phyloP scores from a whole-genome alignment of 345 rosid genomes.

The Conringia planisiliqua region DNA sequence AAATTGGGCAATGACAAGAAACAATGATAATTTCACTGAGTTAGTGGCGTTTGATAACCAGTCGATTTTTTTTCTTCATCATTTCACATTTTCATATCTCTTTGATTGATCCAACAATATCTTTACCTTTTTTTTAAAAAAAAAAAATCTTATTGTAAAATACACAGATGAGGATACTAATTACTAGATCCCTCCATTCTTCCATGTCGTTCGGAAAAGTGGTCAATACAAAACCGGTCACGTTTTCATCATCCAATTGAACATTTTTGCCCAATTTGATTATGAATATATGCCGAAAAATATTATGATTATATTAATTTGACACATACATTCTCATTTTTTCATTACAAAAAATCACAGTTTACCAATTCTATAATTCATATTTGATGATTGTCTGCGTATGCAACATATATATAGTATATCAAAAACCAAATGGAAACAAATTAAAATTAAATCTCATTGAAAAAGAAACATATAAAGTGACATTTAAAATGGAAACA shows the following conservation, averaged over 20 bases:
- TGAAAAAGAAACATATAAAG: background rate
- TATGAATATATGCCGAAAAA: background rate
- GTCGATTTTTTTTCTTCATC: background rate
- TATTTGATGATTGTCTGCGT: background rate
- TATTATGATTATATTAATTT: background rate
- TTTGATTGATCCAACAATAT: background rate
- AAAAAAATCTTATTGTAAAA: background rate
- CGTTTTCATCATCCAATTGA: background rate
- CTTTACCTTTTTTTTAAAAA: background rate
- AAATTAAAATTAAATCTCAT: background rate
- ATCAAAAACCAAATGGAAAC: background rate
- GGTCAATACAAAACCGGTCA: background rate
- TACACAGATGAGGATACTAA: background rate
- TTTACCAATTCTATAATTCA: background rate
- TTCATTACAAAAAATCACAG: background rate
- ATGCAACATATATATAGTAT: too few species aligned
- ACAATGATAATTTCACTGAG: constrained; percentile 16
- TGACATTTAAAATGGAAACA: too few species aligned
- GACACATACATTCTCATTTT: background rate
- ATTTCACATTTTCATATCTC: constrained; percentile 8
- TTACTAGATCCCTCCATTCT: background rate
- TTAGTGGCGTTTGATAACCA: constrained; percentile 21
- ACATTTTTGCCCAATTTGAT: background rate
- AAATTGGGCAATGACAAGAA: constrained; percentile 15
- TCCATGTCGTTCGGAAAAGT: background rate